A percentile compares a stretch with the other conserved stretches of the same genome.
phyloP scores from a whole-genome alignment of 371 early-diverging fungal species.

The Rhizopus arrhizus region DNA sequence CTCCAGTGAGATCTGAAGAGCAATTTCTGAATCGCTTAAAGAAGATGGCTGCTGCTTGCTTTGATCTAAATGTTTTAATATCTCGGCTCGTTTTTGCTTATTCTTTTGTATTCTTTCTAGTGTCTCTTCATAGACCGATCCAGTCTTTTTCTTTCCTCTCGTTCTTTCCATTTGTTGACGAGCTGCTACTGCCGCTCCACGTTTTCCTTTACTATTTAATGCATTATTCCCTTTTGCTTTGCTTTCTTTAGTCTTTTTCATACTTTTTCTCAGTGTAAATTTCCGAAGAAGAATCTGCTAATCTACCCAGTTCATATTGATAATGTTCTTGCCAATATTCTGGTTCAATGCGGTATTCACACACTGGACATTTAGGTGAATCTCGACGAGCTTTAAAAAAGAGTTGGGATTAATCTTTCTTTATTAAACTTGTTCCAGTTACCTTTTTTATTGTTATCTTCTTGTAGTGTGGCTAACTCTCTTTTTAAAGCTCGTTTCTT shows the following conservation, averaged over 20 bases:
- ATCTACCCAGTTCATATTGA: conserved; percentile 49
- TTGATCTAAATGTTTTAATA: conserved; percentile 23
- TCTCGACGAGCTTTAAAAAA: conserved; percentile 37
- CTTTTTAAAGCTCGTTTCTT: conserved; percentile 38
- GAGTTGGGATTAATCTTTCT: background rate
- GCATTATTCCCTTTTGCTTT: background rate
- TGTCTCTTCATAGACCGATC: conserved; percentile 47
- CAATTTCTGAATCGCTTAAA: conserved; percentile 17
- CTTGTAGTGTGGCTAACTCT: conserved; percentile 42
- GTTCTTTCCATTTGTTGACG: conserved; percentile 48
- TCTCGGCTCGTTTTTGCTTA: conserved; percentile 25
- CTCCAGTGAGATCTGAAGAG: conserved; percentile 15
- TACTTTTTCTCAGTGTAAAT: conserved; percentile 33
- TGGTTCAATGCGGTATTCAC: conserved; percentile 53
- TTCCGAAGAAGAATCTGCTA: conserved; percentile 49
- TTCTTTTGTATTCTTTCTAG: conserved; percentile 48
- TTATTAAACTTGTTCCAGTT: background rate
- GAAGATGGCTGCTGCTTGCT: background rate
- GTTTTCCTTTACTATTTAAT: conserved; percentile 49
- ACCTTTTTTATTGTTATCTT: conserved; percentile 49
- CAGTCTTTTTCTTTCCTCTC: conserved; percentile 42
- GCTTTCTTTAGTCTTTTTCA: background rate
- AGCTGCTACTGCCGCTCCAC: conserved; percentile 62
- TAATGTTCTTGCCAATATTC: conserved; percentile 57
- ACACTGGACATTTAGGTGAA: conserved; percentile 60